phyloP scores from a whole-genome alignment of 148 eudicot genomes.

The Rheum nobile region DNA sequence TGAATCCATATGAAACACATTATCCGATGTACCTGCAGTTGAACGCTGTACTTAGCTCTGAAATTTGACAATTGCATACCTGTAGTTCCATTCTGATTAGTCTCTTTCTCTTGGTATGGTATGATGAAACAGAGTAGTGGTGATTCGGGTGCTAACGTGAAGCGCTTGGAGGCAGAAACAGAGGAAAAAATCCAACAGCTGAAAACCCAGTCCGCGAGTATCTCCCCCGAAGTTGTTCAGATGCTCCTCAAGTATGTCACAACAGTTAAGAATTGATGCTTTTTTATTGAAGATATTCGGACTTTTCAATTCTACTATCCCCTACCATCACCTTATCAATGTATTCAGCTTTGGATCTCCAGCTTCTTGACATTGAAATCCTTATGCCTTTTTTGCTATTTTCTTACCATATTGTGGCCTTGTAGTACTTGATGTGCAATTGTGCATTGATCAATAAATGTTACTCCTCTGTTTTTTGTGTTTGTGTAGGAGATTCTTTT shows the following conservation, averaged over 20 bases:
- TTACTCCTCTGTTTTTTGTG: neutral
- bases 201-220: constrained; percentile 50
- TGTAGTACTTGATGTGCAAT: neutral
- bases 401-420: neutral
- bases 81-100: neutral
- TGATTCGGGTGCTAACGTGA: constrained; percentile 96
- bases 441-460: neutral
- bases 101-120: neutral
- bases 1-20: neutral
- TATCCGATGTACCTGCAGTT: neutral
- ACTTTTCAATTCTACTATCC: neutral
- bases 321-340: neutral
- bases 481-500: neutral
- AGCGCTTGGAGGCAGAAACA: constrained; percentile 87
- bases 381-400: neutral
- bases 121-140: constrained; percentile 63
- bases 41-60: too few species aligned
- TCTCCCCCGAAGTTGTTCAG: constrained; percentile 69
- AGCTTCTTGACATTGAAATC: neutral
- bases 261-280: constrained; percentile 50
- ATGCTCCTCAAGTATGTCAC: constrained; percentile 88
- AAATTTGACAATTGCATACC: neutral
- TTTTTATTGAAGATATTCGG: neutral
- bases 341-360: neutral
- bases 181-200: constrained; percentile 57